Evolutionary conservation across 2,329 filamentous ascomycete genomes (phyloP).

Genomic region (Alternaria tenuissima): DNA sequence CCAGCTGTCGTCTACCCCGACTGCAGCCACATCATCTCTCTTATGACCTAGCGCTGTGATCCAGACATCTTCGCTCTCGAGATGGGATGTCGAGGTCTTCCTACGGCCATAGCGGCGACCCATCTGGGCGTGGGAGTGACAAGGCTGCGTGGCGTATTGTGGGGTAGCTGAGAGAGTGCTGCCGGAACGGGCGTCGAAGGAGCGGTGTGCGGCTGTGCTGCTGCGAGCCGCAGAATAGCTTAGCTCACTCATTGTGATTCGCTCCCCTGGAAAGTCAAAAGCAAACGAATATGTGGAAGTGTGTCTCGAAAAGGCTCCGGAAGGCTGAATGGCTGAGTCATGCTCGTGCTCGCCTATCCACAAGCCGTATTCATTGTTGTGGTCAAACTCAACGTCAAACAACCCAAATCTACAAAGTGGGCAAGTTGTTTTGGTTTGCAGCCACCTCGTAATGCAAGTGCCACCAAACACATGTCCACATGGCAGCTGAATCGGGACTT

Average conservation of each 20-base stretch:
- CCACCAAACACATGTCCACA: slow-evolving; percentile 29
- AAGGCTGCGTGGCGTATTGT: slow-evolving; percentile 8
- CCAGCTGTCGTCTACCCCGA: background rate
- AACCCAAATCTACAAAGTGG: slow-evolving; percentile 21
- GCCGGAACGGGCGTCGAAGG: background rate
- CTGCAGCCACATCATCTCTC: background rate
- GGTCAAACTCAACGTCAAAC: background rate
- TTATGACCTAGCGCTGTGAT: background rate
- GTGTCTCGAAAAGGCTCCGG: background rate
- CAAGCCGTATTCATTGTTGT: background rate
- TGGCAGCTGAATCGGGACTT: slow-evolving; percentile 19
- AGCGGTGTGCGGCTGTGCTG: slow-evolving; percentile 15
- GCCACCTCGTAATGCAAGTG: slow-evolving; percentile 23
- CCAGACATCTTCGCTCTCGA: slow-evolving; percentile 2
- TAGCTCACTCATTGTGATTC: slow-evolving; percentile 1
- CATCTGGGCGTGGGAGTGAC: background rate
- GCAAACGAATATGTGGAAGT: background rate
- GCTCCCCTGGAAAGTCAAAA: background rate
- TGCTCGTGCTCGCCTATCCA: slow-evolving; percentile 1
- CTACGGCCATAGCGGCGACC: slow-evolving; percentile 1
- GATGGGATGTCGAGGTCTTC: background rate
- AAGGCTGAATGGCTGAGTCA: slow-evolving; percentile 6
- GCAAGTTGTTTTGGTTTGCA: slow-evolving; percentile 17
- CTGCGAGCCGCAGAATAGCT: background rate
- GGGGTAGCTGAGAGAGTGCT: slow-evolving; percentile 9